Conservation (phyloP, 2,329 filamentous ascomycete genomes). For the Nigrospora oryzae region DNA sequence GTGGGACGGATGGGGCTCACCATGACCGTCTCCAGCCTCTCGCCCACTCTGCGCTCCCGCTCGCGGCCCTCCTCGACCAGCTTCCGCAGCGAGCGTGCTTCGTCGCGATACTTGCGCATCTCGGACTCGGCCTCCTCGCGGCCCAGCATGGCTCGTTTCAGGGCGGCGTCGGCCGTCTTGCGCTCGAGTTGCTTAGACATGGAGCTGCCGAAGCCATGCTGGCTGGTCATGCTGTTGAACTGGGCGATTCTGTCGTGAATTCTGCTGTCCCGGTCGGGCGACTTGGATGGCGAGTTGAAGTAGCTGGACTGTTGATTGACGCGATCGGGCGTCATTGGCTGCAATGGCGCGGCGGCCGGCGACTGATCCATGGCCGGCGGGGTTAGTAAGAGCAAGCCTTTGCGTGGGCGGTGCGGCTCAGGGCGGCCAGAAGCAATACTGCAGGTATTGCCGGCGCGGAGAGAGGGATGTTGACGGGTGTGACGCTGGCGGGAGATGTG, state of each 20-base stretch:
- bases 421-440: too few relatives aligned
- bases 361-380: slow-evolving; percentile 2
- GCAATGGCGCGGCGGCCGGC: slow-evolving; percentile 15
- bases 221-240: slow-evolving; percentile 19
- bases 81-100: slow-evolving; percentile 44
- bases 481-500: too few relatives aligned
- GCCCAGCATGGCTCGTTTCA: slow-evolving; percentile 58
- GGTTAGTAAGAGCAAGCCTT: neutral
- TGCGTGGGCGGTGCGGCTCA: neutral
- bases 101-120: slow-evolving; percentile 54
- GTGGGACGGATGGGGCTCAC: slow-evolving; percentile 32
- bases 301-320: slow-evolving; percentile 18
- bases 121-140: slow-evolving; percentile 67
- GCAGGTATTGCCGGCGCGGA: too few relatives aligned
- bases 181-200: slow-evolving; percentile 52
- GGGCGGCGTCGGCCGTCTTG: slow-evolving; percentile 55
- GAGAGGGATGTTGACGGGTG: too few relatives aligned
- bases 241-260: slow-evolving; percentile 25
- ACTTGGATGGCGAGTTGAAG: slow-evolving; percentile 9
- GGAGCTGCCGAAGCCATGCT: slow-evolving; percentile 5
- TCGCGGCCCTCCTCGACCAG: slow-evolving; percentile 58
- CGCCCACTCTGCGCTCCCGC: slow-evolving; percentile 56
- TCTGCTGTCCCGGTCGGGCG: slow-evolving; percentile 18
- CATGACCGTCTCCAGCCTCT: slow-evolving; percentile 61
- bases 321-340: slow-evolving; percentile 18